Base-by-base conservation (phyloP, 116 monocot species). In the Iris pallida region DNA sequence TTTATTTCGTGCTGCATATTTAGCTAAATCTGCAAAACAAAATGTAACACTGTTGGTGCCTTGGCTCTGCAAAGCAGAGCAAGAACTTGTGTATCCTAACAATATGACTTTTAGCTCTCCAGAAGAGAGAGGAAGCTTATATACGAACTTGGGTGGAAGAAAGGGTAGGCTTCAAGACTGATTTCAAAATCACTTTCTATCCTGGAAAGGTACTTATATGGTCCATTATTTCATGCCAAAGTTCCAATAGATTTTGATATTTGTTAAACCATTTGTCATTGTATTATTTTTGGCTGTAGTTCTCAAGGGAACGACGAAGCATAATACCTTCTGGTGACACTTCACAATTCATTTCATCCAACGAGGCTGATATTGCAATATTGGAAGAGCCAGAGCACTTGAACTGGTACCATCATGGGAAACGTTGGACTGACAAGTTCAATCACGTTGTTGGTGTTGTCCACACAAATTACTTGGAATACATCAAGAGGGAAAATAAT, bases 351-450 rank as follows among this genome's bases (percentile, higher is more conserved):
- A 87, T 98, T 76, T 67, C 90, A 45, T 73, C 90, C 15, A 86
- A 75, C 68, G 93, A 88, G 74, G 98, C 93, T 72, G 98, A 98
- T 66, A 93, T 98, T 67, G 98, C 98, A 6, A 90, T 98, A 71
- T 62, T 98, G 6, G 98, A 98, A 77, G 93, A 98, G 70, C 93
- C 98, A 12, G 98, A 98, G 73, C 98, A 98, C 73, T 71, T 98
- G 53, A 98, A 98, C 77, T 98, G 98, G 98, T 98, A 98, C 59
- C 90, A 98, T 80, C n/a, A n/a, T n/a, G n/a, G n/a, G n/a, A n/a
- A n/a, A n/a, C n/a, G n/a, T n/a, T n/a, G n/a, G n/a, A n/a, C n/a
- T n/a, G n/a, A n/a, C n/a, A n/a, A n/a, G n/a, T n/a, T n/a, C n/a
- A n/a, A n/a, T n/a, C n/a, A n/a, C n/a, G n/a, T n/a, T n/a, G n/a